Evolutionary conservation across 192 early-diverging fungal genomes (phyloP), one percentile per base, ranked within the genome.

Genomic region (Coemansia sp.): DNA sequence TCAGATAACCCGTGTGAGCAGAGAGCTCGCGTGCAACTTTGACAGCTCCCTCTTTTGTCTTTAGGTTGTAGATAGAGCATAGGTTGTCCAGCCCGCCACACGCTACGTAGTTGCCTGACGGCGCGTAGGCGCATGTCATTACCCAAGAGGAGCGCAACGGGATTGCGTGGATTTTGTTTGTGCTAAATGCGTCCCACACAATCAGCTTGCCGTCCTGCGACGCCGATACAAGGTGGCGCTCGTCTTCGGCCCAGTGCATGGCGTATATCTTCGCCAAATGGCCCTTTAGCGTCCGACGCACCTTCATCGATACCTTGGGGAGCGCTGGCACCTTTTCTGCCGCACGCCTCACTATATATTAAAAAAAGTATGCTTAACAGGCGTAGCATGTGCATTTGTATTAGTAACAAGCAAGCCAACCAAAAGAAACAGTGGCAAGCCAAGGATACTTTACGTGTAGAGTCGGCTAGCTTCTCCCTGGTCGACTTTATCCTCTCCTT

Each of bases 191-290:
- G 73, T 99, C 98, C 97, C 98, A 99, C 40, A 99, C 95, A 66
- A 99, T 99, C 47, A 99, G 87, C 83, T 98, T 99, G 64, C 98
- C 97, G 80, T 99, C 98, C 87, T 99, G 98, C 72, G 98, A 99
- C 30, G 97, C 97, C 44, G 92, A 94, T 38, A 98, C 98, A 5
- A 99, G 84, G 74, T 99, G 98, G 58, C 96, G 89, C 84, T 95
- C 96, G 83, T 99, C 97, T 42, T 91, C 88, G 2, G 94, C 95
- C 97, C 97, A 99, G 80, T 99, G 95, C 96, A 98, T 98, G 16
- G 97, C 93, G 79, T 99, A 99, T 62, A 99, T 97, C 75, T 99
- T 99, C 17, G 97, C 96, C 66, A 99, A 77, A 78, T 99, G 98
- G 39, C 98, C 98, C 84, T 98, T 98, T 42, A 99, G 87, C 13